Evolutionary conservation across 2,329 filamentous ascomycete species (phyloP), one percentile per base, ranked within the genome.

Genomic region (Madurella mycetomatis): DNA sequence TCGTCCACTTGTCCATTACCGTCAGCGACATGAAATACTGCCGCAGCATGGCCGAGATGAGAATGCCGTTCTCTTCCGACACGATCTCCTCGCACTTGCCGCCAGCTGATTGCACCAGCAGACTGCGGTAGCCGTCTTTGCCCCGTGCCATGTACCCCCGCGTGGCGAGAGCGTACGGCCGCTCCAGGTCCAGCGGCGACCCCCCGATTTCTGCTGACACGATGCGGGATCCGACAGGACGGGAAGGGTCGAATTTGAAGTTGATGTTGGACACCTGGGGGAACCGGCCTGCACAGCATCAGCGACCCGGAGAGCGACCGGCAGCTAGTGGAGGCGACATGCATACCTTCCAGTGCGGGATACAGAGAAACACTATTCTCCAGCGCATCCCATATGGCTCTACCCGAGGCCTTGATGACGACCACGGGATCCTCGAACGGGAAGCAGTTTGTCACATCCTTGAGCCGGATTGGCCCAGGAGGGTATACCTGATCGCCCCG

Each of bases 381-480:
- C 1, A 96, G 70, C 0, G 91, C 91, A n/a, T 84, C 85, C 64
- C 85, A 76, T 32, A 96, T 82, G 1, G 85, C 87, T 62, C 83
- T 76, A 0, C 92, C 92, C 0, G 76, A 83, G 4, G 90, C 78
- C 34, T 80, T 81, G 56, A 96, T 75, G 4, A 95, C 82, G 0
- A 96, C 86, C 1, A 92, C 87, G 0, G 91, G 90, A 60, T 96
- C 91, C 66, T 96, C 91, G 63, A 96, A 96, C 0, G 92, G 92
- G 62, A 96, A 96, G 66, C 90, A 95, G 48, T 88, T 88, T 54
- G 91, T 82, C n/a, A 95, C 82, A 64, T 95, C 90, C 65, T 89
- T 89, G 55, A 95, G 73, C 19, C 85, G 77, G 8, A 96, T 73
- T 0, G 91, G 76, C 0, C 91, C 91, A 0, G 90, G 88, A 0